Evolutionary conservation across 345 rosid species (phyloP), one percentile per base, ranked within the genome.

Genomic region (Acer campestre): DNA sequence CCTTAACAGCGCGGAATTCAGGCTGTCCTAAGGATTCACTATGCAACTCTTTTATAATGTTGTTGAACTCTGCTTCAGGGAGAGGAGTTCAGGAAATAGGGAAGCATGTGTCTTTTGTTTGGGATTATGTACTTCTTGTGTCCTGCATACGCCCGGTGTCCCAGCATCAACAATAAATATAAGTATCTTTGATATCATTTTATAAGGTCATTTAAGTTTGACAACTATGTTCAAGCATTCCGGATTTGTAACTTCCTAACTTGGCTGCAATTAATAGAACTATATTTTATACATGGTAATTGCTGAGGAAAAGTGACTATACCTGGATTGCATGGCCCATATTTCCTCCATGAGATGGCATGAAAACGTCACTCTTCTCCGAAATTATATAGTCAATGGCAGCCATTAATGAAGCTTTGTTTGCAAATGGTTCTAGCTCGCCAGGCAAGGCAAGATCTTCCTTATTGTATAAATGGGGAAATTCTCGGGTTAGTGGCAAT

Each of bases 271-370:
- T 65, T 13, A 66, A 61, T 31, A 31, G 3, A 29, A 35, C 25
- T 2, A 63, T 4, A 40, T 62, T 23, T 27, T 20, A 35, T 44
- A 31, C 23, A 46, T n/a, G 4, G n/a, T 14, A 17, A 70, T 38
- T 29, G 61, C 29, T 4, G 11, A 35, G 4, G 4, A 18, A n/a
- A 68, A 59, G 56, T 56, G 62, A 31, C 22, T 16, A 63, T 81
- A 91, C 97, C 98, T 94, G 99, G 79, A 94, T 83, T 1, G 97
- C 92, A 6, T 90, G 99, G 25, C 97, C 98, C 98, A 96, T 96
- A 74, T 96, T 96, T 78, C 99, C 99, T 59, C 99, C 99, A 35
- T 94, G 98, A 78, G 99, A 96, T 70, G 99, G 91, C 98, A 96
- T 91, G 85, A 96, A 96, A 78, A 94, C 97, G 69, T 96, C 95